Conservation (phyloP, 1,139 yeast genomes). For the Magnusiomyces magnusii region DNA sequence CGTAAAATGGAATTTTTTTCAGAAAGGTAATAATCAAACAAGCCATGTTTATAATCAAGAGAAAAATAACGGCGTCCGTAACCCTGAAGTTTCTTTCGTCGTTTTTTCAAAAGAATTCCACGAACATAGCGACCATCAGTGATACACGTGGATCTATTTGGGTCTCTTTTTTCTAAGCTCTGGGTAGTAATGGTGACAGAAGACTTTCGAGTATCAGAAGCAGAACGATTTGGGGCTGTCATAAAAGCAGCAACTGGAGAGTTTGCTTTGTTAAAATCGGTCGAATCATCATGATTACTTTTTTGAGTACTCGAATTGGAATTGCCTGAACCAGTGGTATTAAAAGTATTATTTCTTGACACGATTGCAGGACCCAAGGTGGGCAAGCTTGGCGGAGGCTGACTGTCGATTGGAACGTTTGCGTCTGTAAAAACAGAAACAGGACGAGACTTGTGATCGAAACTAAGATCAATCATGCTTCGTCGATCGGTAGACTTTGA, state of each 20-base stretch:
- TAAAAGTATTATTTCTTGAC: not conserved
- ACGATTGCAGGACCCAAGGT: not conserved
- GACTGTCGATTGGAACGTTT: not conserved
- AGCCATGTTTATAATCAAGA: slow-evolving; percentile 72
- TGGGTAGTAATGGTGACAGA: slow-evolving; percentile 5
- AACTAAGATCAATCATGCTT: not conserved
- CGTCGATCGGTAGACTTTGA: not conserved
- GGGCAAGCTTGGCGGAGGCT: not conserved
- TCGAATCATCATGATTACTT: not conserved
- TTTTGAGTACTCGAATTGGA: not conserved
- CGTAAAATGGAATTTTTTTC: slow-evolving; percentile 63
- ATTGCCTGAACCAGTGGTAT: not conserved
- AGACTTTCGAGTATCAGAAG: not conserved
- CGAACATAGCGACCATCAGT: slow-evolving; percentile 40
- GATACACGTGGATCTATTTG: slow-evolving; percentile 18
- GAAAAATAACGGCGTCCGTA: slow-evolving; percentile 79
- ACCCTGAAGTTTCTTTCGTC: slow-evolving; percentile 76
- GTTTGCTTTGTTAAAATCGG: not conserved
- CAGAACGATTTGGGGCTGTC: not conserved
- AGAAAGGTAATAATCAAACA: slow-evolving; percentile 73
- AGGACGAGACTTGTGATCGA: not conserved
- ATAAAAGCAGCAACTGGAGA: not conserved
- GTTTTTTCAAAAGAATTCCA: slow-evolving; percentile 70
- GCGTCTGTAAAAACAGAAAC: not conserved
- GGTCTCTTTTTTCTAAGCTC: not conserved